Evolutionary conservation across 106 monocot genomes (phyloP).

Genomic region (Dendrobium officinale): DNA sequence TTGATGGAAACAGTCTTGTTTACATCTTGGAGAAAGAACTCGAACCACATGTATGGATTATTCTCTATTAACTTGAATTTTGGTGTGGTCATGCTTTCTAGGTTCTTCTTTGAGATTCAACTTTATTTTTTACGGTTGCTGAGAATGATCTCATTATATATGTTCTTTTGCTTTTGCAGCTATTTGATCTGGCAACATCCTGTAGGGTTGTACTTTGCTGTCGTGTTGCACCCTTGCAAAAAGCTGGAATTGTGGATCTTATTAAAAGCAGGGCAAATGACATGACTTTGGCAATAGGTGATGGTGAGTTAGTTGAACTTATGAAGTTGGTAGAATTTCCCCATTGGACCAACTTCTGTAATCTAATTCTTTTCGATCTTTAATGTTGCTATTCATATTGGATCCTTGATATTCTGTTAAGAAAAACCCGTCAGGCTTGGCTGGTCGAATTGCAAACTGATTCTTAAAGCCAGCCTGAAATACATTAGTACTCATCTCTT

Average conservation of each 20-base stretch:
- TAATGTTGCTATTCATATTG: neutral
- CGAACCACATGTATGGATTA: conserved; percentile 59
- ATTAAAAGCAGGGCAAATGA: conserved; percentile 92
- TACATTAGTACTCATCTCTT: neutral
- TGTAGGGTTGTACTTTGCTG: conserved; percentile 92
- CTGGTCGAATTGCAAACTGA: neutral
- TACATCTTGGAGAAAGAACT: conserved; percentile 97
- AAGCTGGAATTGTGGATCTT: conserved; percentile 93
- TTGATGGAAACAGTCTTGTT: conserved; percentile 97
- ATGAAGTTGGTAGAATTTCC: neutral
- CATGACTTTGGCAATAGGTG: conserved; percentile 98
- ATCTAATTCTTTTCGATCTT: neutral
- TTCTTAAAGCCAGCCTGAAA: neutral
- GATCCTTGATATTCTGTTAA: neutral
- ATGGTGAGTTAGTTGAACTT: conserved; percentile 48
- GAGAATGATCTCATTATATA: conserved; percentile 5
- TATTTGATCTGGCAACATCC: conserved; percentile 85
- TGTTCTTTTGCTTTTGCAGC: conserved; percentile 33
- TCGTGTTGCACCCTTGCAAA: conserved; percentile 95
- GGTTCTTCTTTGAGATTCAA: neutral
- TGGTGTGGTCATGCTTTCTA: neutral
- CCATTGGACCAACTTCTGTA: neutral
- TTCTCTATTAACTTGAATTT: conserved; percentile 4
- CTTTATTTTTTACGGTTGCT: neutral
- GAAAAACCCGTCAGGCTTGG: neutral